Base-by-base conservation (phyloP, 352 stramenopile species). In the Phytophthora idaei region DNA sequence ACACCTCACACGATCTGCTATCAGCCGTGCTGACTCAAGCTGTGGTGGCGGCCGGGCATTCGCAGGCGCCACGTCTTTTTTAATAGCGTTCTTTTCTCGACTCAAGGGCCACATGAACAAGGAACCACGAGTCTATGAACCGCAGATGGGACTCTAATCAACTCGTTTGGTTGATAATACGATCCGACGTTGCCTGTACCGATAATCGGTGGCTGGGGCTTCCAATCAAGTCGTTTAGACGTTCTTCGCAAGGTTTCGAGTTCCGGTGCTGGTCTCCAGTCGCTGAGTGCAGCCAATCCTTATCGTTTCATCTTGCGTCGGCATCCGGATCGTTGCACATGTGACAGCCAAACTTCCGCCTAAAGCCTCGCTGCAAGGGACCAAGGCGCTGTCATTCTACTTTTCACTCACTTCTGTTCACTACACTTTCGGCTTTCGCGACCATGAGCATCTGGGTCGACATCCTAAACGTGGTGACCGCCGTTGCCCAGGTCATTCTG, bases 391-490 rank as follows among this genome's bases (percentile, higher is more conserved):
- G 6, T 61, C 50, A 67, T 50, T 61, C 32, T 56, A 21, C 10
- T 49, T 50, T 55, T 48, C 15, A 8, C 32, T 21, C 60, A 2
- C 41, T 42, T 44, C 39, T 39, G 15, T 27, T 31, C n/a, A 47
- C n/a, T 6, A 15, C 21, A 46, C 7, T 14, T 48, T 31, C 15
- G 37, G 25, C 29, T 28, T 2, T 6, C 53, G 15, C 41, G 25
- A 59, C 11, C 11, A 71, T 71, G 64, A 54, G 57, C 34, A 44
- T 61, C 10, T 71, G 64, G 64, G 56, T 66, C 32, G 57, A 57
- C 7, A 47, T 72, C 28, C 57, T 76, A 9, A 64, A 60, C 37
- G 60, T 60, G 8, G 31, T 45, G 6, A 73, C 69, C 8, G 60
- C 64, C 7, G 17, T 64, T 12, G 59, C 44, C 7, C 62, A 71